Evolutionary conservation across 495 filamentous ascomycete genomes (phyloP), one percentile per base, ranked within the genome.

Genomic region (Chlorociboria aeruginascens): DNA sequence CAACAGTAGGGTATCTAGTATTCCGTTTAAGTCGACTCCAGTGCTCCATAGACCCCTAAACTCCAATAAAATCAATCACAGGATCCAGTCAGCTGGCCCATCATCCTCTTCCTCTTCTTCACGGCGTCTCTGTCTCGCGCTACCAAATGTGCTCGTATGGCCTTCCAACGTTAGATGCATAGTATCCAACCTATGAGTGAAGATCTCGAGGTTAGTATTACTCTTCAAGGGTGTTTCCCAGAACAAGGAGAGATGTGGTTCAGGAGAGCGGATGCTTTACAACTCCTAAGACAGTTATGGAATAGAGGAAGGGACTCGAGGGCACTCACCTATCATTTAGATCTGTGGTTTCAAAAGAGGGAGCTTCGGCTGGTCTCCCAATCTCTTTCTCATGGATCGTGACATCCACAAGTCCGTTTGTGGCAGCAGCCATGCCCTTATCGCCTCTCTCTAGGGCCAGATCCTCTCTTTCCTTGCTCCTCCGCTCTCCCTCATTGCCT

Each of bases 381-480:
- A 63, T 53, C 0, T 53, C 37, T 43, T 72, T 78, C 61, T 81
- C 77, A 12, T 61, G 57, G n/a, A 81, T 72, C 1, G 59, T 65
- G 13, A 62, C 61, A 37, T 51, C 68, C 10, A 57, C 51, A 14
- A 56, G 43, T 0, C 49, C 61, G 37, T 42, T 52, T 32, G 34
- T 43, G 1, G 48, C 45, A 32, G 51, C 54, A 38, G 10, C 9
- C 28, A 38, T 25, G 14, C 55, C 53, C 41, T 48, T 61, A 45
- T 74, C 70, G 14, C 77, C 77, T 37, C 78, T 67, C 54, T 83
- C 79, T 0, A 70, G 51, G 3, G 74, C 73, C 6, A 81, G 59
- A 32, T 69, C 63, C 17, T 56, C 62, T 10, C 61, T 60, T n/a
- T 70, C 53, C 36, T 57, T 46, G 17, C 56, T 51, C 49, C 45